phyloP scores from a whole-genome alignment of 78 protist genomes.

The Protostelium mycophagum region DNA sequence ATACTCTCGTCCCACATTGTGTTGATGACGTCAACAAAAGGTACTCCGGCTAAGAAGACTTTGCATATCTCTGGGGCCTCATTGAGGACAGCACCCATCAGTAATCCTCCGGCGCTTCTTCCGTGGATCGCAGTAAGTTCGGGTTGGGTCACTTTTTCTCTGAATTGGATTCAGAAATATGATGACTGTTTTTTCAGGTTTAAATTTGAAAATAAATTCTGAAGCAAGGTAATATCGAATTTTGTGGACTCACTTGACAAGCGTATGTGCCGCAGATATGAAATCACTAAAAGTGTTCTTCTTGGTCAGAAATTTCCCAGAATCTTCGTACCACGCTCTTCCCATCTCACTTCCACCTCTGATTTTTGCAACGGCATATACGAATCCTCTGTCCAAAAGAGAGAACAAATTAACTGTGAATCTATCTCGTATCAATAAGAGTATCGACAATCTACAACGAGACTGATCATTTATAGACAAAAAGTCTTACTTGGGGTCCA shows the following conservation, averaged over 20 bases:
- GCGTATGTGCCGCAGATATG: not conserved
- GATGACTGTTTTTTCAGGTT: not conserved
- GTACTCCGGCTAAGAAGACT: constrained; percentile 40
- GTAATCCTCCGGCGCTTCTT: constrained; percentile 49
- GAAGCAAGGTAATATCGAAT: not conserved
- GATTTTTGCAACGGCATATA: constrained; percentile 32
- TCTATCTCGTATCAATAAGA: too few relatives aligned
- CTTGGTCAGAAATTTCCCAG: constrained; percentile 5
- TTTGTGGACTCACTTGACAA: not conserved
- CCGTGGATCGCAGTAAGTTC: constrained; percentile 25
- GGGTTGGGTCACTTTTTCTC: constrained; percentile 12
- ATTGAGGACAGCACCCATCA: constrained; percentile 43
- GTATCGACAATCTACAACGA: not conserved
- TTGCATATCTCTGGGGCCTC: constrained; percentile 23
- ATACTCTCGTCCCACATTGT: constrained; percentile 58
- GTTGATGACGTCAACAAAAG: constrained; percentile 43
- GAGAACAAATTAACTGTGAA: not conserved
- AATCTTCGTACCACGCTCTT: constrained; percentile 24
- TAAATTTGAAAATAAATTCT: not conserved
- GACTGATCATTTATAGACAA: not conserved
- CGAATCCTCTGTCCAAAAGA: constrained; percentile 34
- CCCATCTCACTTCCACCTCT: constrained; percentile 67
- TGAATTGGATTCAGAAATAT: constrained; percentile 24
- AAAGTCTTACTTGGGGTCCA: not conserved
- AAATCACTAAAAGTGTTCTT: constrained; percentile 40